Base-by-base conservation (phyloP, 768 basidiomycete species). In the Suillus subaureus region DNA sequence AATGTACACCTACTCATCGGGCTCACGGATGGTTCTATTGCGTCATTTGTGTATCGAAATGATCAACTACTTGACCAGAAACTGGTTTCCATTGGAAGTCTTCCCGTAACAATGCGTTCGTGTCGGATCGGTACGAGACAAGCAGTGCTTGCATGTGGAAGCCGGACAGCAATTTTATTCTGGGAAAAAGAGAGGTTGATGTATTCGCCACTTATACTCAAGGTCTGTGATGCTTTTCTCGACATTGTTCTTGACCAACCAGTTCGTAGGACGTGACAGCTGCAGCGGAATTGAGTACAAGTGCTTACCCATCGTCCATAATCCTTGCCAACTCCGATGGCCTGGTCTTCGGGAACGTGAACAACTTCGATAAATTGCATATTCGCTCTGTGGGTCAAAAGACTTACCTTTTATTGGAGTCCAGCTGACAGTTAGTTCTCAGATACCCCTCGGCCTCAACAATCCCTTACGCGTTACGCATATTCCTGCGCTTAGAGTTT, bases 281-380 rank as follows among this genome's bases (percentile, higher is more conserved):
- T 18, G 84, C 85, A 18, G 79, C 82, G 1, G 75, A 75, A 37
- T 65, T 94, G 26, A 84, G 87, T 64, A 82, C 84, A 4, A 65
- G 70, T 47, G 72, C 72, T 8, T 88, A 87, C 77, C 74, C 77
- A 28, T 79, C 82, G 1, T 85, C 88, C 1, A 74, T 94, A n/a
- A 70, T 91, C 26, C 74, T 94, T 51, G 86, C 86, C 12, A 83
- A 85, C 4, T 72, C 82, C 0, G 79, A 80, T 6, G 79, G 83
- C 0, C 75, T 96, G 18, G 77, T 85, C 57, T 85, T 97, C 54
- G 94, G 94, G 9, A 79, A 79, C 6, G 83, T 94, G 15, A 78
- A 81, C 39, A 84, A 90, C 66, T 79, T 94, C 13, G 87, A 92
- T 68, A 92, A 92, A 74, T 82, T 95, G 74, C 91, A 96, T 70